Base-by-base conservation (phyloP, 345 rosid genomes). In the Heritiera littoralis region DNA sequence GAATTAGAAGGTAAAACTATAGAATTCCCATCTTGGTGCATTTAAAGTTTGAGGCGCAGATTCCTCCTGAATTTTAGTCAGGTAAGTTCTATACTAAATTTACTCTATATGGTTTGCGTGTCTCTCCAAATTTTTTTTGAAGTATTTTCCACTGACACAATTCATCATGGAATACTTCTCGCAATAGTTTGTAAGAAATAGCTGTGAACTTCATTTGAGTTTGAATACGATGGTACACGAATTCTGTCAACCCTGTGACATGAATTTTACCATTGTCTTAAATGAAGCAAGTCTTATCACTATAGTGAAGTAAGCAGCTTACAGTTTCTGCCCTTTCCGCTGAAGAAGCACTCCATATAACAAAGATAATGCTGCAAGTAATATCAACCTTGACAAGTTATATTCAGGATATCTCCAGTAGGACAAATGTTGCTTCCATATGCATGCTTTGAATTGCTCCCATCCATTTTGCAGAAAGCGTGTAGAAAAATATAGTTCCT, bases 331-430 rank as follows among this genome's bases (percentile, higher is more conserved):
- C 61, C 89, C 94, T 78, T 86, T 82, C 69, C 86, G 79, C 94
- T 89, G 87, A 61, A 89, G 87, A 60, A 89, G 76, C 13, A 54
- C 55, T 51, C 88, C 94, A 72, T 76, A 86, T 20, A 90, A 35
- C 20, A 90, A 0, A 67, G 88, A 81, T 14, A 79, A 66, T 1
- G 60, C 23, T 18, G 65, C 35, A 67, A 85, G 69, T 65, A 86
- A 76, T 17, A 77, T 3, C 68, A 89, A 48, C 18, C 92, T 86
- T 9, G 66, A 61, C 66, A 90, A 77, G 69, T 89, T 90, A 81
- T 86, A 90, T 13, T 78, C 32, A 1, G 94, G 87, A 66, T 78
- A 89, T 83, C 92, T 89, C 92, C 93, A 92, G 35, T 90, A 88
- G 28, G 96, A 86, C 67, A 84, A 66, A 35, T 86, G 77, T 28